phyloP scores from a whole-genome alignment of 1,284 basidiomycete genomes.

The Puccinia polysora region DNA sequence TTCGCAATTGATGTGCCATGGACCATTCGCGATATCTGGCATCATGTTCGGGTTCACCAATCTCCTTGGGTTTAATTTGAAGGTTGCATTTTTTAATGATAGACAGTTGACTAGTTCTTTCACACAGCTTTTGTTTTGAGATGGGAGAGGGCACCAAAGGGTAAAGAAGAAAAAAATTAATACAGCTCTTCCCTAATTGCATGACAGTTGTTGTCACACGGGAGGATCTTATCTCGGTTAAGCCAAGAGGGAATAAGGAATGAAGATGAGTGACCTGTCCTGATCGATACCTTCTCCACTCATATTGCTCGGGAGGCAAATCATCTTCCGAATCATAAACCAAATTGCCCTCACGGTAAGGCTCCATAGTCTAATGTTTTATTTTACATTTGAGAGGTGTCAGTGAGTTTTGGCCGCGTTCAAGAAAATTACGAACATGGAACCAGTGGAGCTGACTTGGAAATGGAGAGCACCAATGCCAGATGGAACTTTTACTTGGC shows the following conservation, averaged over 20 bases:
- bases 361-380: neutral
- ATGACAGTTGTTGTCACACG: neutral
- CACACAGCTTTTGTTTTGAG: neutral
- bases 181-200: neutral
- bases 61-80: too few relatives aligned
- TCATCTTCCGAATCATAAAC: conserved; percentile 8
- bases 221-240: neutral
- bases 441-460: neutral
- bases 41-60: neutral
- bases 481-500: neutral
- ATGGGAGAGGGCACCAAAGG: neutral
- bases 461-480: conserved; percentile 3
- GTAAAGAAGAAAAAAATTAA: too few relatives aligned
- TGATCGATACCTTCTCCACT: conserved; percentile 1
- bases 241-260: neutral
- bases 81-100: conserved; percentile 3
- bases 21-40: too few relatives aligned
- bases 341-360: neutral
- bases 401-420: neutral
- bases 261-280: neutral
- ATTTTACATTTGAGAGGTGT: neutral
- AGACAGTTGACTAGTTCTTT: neutral
- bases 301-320: neutral
- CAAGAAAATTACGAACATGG: neutral
- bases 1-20: neutral